Evolutionary conservation across 2,329 filamentous ascomycete species (phyloP), one percentile per base, ranked within the genome.

Genomic region (Zelopaecilomyces penicillatus): DNA sequence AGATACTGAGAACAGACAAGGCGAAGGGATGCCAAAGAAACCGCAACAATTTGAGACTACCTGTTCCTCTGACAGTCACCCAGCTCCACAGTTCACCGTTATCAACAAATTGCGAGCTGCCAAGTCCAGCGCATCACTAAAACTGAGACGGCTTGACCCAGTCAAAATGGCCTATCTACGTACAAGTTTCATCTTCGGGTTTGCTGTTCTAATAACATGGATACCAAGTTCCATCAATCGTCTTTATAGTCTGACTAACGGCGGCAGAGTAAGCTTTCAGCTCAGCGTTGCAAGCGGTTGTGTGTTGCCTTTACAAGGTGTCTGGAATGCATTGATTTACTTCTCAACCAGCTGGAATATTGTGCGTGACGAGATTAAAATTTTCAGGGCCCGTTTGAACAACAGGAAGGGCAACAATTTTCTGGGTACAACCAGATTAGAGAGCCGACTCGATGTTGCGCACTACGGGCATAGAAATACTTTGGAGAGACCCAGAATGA

Each of bases 281-380:
- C 72, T 90, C 36, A 84, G 84, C 57, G 73, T 87, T 33, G 75
- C 78, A 1, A 82, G 83, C 27, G 81, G 82, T 2, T 71, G 85
- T 9, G 85, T 90, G 0, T 68, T 91, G 4, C 85, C 86, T 0
- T 69, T 88, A 0, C 87, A 91, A 59, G 86, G 87, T 1, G 78
- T 88, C 40, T 90, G 85, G 85, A 91, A 91, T 56, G 76, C 82
- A 31, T 64, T 86, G 40, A 87, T 91, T 41, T 91, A 87, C 61
- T 76, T 85, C 49, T 78, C 75, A 3, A 85, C 83, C 1, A 85
- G 71, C 52, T 78, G 71, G 74, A 54, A 50, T 10, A 54, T 49
- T 1, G 51, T 66, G 7, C 35, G 52, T 36, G 60, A 57, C n/a
- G 61, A 60, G 37, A n/a, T 52, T 4, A 48, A 37, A 35, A 41